Evolutionary conservation across 164 flowering plant species (phyloP).

Genomic region (Vitis cinerea): DNA sequence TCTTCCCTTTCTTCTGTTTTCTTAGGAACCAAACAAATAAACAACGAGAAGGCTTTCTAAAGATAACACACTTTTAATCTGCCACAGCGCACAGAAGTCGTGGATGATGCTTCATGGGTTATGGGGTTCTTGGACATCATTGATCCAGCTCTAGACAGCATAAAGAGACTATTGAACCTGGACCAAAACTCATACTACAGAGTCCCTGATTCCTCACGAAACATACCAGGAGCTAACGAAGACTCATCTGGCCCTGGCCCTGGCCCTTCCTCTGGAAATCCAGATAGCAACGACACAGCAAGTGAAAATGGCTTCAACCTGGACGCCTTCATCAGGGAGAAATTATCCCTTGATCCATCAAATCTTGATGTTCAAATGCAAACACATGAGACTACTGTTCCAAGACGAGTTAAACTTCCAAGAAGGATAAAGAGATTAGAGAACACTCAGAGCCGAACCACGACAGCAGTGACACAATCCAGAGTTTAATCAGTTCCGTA

Average conservation of each 20-base stretch:
- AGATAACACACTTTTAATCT: not conserved
- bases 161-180: constrained; percentile 72
- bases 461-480: not conserved
- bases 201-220: constrained; percentile 20
- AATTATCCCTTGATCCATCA: constrained; percentile 56
- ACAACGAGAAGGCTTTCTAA: too few species aligned
- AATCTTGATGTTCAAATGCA: constrained; percentile 54
- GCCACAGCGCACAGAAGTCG: constrained; percentile 89
- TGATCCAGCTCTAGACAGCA: constrained; percentile 83
- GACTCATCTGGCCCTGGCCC: constrained; percentile 11
- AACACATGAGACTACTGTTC: constrained; percentile 2
- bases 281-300: constrained; percentile 5
- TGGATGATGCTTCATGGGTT: constrained; percentile 94
- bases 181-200: constrained; percentile 30
- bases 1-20: too few species aligned
- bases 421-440: constrained; percentile 33
- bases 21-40: too few species aligned
- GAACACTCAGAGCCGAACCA: constrained; percentile 4
- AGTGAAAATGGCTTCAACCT: constrained; percentile 45
- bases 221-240: constrained; percentile 14
- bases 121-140: constrained; percentile 79
- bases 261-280: constrained; percentile 1
- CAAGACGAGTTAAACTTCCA: constrained; percentile 16
- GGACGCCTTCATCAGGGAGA: constrained; percentile 59
- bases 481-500: not conserved